Conservation (phyloP, 129 eudicot genomes). For the Helianthus annuus region HanXRQr2.0-SUNRISE NC_035436.2:204633615-204634114, state of each 20-base stretch:
- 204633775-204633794: conserved; percentile 11
- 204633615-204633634: conserved; percentile 19
- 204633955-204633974: neutral
- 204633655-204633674: conserved; percentile 2
- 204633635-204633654: neutral
- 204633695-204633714: too few species aligned
- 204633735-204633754: conserved; percentile 2
- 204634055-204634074: conserved; percentile 21
- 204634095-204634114: neutral
- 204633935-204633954: conserved; percentile 17
- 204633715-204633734: neutral
- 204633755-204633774: conserved; percentile 2
- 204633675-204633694: neutral
- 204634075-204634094: conserved; percentile 17
- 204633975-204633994: conserved; percentile 11
- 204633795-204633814: conserved; percentile 7
- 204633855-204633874: neutral
- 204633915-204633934: conserved; percentile 24
- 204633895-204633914: neutral
- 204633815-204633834: neutral
- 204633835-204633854: conserved; percentile 15
- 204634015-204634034: conserved; percentile 26
- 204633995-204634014: conserved; percentile 10
- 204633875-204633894: neutral
- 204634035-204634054: conserved; percentile 9